Evolutionary conservation across 2,329 filamentous ascomycete genomes (phyloP).

Genomic region (Stagonosporopsis rhizophila): DNA sequence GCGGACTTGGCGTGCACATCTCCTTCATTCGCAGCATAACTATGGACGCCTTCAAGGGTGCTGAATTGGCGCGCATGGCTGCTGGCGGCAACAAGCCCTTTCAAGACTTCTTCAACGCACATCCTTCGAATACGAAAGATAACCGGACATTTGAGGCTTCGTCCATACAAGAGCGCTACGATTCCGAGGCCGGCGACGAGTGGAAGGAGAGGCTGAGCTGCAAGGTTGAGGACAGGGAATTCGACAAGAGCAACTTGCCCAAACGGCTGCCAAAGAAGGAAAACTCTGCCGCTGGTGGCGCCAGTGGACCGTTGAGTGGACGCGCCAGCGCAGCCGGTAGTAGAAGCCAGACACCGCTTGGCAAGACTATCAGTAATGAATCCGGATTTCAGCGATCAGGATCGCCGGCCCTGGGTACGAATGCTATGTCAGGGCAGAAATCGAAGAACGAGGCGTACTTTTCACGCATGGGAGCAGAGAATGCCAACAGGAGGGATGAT

Average conservation of each 20-base stretch:
- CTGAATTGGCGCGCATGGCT: constrained; percentile 93
- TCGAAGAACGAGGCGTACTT: constrained; percentile 87
- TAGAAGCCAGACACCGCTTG: constrained; percentile 50
- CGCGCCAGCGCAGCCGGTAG: constrained; percentile 46
- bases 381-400: constrained; percentile 40
- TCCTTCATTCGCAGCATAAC: constrained; percentile 97
- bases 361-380: constrained; percentile 45
- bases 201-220: constrained; percentile 90
- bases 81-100: constrained; percentile 88
- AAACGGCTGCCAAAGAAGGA: constrained; percentile 50
- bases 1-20: constrained; percentile 95
- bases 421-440: constrained; percentile 56
- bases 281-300: constrained; percentile 28
- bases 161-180: constrained; percentile 89
- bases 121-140: constrained; percentile 55
- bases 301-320: constrained; percentile 40
- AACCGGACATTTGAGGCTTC: constrained; percentile 76
- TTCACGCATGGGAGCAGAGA: constrained; percentile 81
- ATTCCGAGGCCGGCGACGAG: constrained; percentile 88
- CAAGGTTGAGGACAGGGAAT: constrained; percentile 87
- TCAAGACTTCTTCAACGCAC: constrained; percentile 80
- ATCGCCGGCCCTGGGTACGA: constrained; percentile 50
- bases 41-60: constrained; percentile 97
- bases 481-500: constrained; percentile 75
- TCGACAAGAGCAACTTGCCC: constrained; percentile 73